A percentile compares a stretch with the other conserved stretches of the same genome.
These are phyloP conservation scores for Oryza glaberrima DNA, from an alignment of 176 grass and related monocot genomes.

Conservation along the genomic window DNA sequence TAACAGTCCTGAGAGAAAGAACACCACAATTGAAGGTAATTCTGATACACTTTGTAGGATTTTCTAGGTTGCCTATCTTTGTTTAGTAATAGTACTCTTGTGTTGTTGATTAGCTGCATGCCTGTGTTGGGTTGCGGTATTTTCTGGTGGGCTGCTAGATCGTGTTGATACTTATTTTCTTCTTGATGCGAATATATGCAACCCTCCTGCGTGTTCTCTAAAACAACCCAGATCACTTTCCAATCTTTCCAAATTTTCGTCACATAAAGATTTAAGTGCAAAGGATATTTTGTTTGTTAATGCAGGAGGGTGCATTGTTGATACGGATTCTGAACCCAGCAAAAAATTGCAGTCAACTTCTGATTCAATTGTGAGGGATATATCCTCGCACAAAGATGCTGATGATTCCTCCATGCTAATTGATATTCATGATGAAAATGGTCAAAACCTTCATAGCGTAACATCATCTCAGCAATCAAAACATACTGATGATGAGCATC, in stretches of 20 bases:
- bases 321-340: slow-evolving; percentile 22
- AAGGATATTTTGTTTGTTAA: slow-evolving; percentile 19
- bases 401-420: slow-evolving; percentile 22
- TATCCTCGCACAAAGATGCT: slow-evolving; percentile 26
- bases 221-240: background rate
- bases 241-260: background rate
- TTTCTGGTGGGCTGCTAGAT: too few species aligned
- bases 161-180: too few species aligned
- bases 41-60: background rate
- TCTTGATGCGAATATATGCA: too few species aligned
- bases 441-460: background rate
- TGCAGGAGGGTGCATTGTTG: slow-evolving; percentile 18
- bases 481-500: slow-evolving; percentile 12
- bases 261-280: background rate
- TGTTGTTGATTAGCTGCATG: background rate
- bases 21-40: slow-evolving; percentile 44
- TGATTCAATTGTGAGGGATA: slow-evolving; percentile 7
- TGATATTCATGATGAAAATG: slow-evolving; percentile 29
- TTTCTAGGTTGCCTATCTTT: background rate
- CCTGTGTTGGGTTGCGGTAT: too few species aligned
- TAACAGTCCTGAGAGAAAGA: slow-evolving; percentile 63
- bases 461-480: slow-evolving; percentile 23
- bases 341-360: slow-evolving; percentile 39
- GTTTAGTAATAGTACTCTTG: background rate
- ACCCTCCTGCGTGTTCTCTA: too few species aligned